Evolutionary conservation across 108 stramenopile species (phyloP).

Genomic region (Skeletonema marinoi): DNA sequence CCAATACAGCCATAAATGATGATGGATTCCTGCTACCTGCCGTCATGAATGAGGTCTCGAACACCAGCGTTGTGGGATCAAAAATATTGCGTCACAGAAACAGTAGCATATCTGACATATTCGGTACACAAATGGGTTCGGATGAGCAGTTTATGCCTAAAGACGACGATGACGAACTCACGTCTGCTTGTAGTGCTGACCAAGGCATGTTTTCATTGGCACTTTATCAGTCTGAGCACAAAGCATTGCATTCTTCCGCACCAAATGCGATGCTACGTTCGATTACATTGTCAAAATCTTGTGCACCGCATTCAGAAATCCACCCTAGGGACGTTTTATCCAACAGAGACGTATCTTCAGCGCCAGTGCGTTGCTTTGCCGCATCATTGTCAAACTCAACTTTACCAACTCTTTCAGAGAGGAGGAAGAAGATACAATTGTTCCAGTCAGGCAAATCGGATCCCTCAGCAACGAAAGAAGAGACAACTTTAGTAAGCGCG

Average conservation of each 20-base stretch:
- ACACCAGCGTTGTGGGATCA: neutral
- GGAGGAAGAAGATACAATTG: neutral
- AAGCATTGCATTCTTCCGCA: neutral
- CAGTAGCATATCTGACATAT: slow-evolving; percentile 4
- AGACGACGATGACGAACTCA: neutral
- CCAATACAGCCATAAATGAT: neutral
- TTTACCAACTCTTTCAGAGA: neutral
- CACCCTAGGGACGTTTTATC: neutral
- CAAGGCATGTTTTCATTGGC: neutral
- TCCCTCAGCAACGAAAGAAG: neutral
- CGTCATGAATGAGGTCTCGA: neutral
- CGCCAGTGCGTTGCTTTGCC: neutral
- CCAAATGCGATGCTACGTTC: neutral
- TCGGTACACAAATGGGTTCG: neutral
- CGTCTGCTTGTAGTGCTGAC: neutral
- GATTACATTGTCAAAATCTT: neutral
- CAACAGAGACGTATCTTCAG: neutral
- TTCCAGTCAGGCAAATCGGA: neutral
- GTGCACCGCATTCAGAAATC: neutral
- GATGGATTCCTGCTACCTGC: slow-evolving; percentile 23
- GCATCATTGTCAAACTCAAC: neutral
- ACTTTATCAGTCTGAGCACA: neutral
- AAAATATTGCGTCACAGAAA: slow-evolving; percentile 13
- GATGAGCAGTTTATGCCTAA: slow-evolving; percentile 5
- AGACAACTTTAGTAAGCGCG: neutral